Conservation (phyloP, 352 stramenopile genomes). For the Phytophthora foliorum region DNA sequence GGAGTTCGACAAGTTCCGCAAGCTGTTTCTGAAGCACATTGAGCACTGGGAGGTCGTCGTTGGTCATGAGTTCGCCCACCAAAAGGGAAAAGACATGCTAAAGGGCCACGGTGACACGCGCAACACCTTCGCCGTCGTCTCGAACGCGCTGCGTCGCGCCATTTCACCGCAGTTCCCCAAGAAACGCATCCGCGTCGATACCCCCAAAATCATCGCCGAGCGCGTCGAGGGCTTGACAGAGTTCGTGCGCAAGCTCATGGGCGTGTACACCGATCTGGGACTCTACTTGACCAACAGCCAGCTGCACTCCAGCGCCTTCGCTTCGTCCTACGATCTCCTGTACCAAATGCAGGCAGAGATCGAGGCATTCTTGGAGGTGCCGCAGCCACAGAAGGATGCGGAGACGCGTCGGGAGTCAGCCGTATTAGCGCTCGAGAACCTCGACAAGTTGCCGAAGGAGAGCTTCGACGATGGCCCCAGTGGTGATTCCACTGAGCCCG, state of each 20-base stretch:
- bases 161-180: constrained; percentile 56
- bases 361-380: constrained; percentile 56
- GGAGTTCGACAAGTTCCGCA: constrained; percentile 61
- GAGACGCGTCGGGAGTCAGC: constrained; percentile 47
- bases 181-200: constrained; percentile 60
- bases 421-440: constrained; percentile 55
- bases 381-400: constrained; percentile 50
- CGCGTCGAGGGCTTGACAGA: constrained; percentile 47
- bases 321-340: constrained; percentile 23
- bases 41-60: constrained; percentile 45
- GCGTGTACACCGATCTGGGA: constrained; percentile 58
- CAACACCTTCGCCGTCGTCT: constrained; percentile 51
- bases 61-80: constrained; percentile 29
- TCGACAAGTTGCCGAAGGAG: constrained; percentile 5
- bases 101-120: constrained; percentile 26
- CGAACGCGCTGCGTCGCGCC: constrained; percentile 53
- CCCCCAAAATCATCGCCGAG: constrained; percentile 50
- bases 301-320: constrained; percentile 30
- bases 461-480: not conserved
- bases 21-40: constrained; percentile 46
- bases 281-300: constrained; percentile 51
- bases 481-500: constrained; percentile 12
- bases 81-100: constrained; percentile 4
- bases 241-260: constrained; percentile 59
- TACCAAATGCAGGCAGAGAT: constrained; percentile 41